Percentiles rank a stretch among this genome's conserved stretches.
Conservation (phyloP, 2,329 filamentous ascomycete species). For the Exophiala calicioides region DNA sequence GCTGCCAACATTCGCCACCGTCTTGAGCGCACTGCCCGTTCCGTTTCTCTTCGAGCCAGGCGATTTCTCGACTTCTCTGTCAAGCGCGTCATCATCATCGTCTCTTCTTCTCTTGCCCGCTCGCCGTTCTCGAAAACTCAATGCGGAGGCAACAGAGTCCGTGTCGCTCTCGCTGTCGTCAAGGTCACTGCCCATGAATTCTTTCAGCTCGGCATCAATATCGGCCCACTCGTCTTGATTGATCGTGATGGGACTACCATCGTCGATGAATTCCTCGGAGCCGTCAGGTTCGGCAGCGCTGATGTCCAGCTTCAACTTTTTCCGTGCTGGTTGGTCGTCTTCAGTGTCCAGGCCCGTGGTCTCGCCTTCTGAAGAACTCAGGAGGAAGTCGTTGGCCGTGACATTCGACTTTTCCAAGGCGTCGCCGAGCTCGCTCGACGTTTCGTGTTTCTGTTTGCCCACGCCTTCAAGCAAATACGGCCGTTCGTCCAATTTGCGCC, state of each 20-base stretch:
- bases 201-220: conserved; percentile 71
- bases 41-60: conserved; percentile 33
- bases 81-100: conserved; percentile 54
- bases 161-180: conserved; percentile 54
- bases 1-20: conserved; percentile 21
- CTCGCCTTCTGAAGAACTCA: conserved; percentile 42
- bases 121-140: conserved; percentile 23
- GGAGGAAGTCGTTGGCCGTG: conserved; percentile 22
- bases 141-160: conserved; percentile 39
- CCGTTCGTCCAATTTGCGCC: conserved; percentile 75
- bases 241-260: conserved; percentile 51
- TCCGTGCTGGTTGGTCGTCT: conserved; percentile 26
- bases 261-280: conserved; percentile 40
- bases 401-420: conserved; percentile 48
- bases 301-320: conserved; percentile 37
- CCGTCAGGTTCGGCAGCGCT: conserved; percentile 48
- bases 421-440: conserved; percentile 33
- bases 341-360: conserved; percentile 26
- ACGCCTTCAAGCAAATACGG: conserved; percentile 74
- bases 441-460: conserved; percentile 40
- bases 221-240: conserved; percentile 64
- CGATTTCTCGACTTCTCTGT: conserved; percentile 32
- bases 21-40: conserved; percentile 24
- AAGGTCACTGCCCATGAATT: conserved; percentile 64
- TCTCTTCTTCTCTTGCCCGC: conserved; percentile 52